Evolutionary conservation across 805 yeast genomes (phyloP), one percentile per base, ranked within the genome.

Genomic region (Yarrowia sp.): DNA sequence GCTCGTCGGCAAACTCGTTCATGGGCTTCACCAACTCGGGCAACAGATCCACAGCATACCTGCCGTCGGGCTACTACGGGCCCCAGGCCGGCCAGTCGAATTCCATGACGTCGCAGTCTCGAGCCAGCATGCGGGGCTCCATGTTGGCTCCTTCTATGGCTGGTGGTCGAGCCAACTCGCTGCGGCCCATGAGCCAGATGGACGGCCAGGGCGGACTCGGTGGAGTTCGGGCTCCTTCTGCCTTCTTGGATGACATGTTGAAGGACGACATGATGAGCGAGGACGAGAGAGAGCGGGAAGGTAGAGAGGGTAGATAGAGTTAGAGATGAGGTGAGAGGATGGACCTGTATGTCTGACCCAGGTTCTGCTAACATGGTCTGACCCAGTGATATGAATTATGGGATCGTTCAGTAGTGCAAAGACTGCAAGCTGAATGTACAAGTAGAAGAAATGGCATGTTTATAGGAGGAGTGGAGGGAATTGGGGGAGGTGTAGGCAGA

Each of bases 181-280:
- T 38, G 22, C 33, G 66, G 10, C 54, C 64, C 38, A 64, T 54
- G 49, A 67, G 64, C 24, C 66, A 49, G 19, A 44, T 48, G 62
- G 61, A 36, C 22, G 46, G 38, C 16, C n/a, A 16, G 12, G 44
- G 54, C 12, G 52, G 54, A 19, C 41, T 51, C 1, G 58, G 61
- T 3, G 61, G 61, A n/a, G 43, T 21, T 5, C 68, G 79, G 4
- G 77, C 78, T 17, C 79, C 80, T 10, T 73, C 76, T 52, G 73
- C 75, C 8, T 77, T 71, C 61, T 70, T 77, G 43, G 78, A 77
- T 62, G 77, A 75, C 46, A 69, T 77, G 40, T 67, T 77, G n/a
- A 72, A 69, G 58, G 58, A 35, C 14, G 69, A 66, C 7, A 26
- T 43, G 36, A 68, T 66, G 52, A 66, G 66, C 21, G 66, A 66